A percentile compares a stretch with the other conserved stretches of the same genome.
These are phyloP conservation scores for Blastobotrys aristatus DNA, from an alignment of 1,139 yeast species.

Conservation along the genomic window DNA sequence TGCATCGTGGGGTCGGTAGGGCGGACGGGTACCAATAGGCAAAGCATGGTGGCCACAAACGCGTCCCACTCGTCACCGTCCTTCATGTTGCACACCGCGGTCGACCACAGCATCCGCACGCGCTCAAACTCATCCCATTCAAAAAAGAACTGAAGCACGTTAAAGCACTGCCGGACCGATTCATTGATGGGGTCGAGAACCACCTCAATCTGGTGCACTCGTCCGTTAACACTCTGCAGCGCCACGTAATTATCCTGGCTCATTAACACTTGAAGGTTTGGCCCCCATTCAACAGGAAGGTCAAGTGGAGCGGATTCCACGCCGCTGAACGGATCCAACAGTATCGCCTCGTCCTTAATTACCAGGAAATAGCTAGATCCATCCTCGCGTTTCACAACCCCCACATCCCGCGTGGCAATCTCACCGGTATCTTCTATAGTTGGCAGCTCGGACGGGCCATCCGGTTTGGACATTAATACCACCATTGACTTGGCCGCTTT, in stretches of 20 bases:
- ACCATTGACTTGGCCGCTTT: conserved; percentile 20
- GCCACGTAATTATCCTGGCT: conserved; percentile 19
- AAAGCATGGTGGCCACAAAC: conserved; percentile 45
- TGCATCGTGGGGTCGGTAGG: not conserved
- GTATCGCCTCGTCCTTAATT: conserved; percentile 32
- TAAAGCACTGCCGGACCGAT: conserved; percentile 38
- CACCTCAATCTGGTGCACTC: conserved; percentile 37
- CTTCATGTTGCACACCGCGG: conserved; percentile 40
- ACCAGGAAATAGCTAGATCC: conserved; percentile 5
- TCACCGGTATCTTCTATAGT: conserved; percentile 3
- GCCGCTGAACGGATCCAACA: conserved; percentile 64
- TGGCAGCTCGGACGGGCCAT: conserved; percentile 22
- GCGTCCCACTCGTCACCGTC: conserved; percentile 58
- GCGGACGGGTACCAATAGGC: not conserved
- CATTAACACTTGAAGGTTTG: conserved; percentile 12
- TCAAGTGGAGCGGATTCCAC: conserved; percentile 43
- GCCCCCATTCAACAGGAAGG: conserved; percentile 16
- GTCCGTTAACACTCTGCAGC: conserved; percentile 23
- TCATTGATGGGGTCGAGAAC: conserved; percentile 45
- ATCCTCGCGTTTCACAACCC: conserved; percentile 1
- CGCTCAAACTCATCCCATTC: conserved; percentile 55
- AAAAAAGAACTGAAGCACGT: conserved; percentile 41
- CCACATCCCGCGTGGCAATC: conserved; percentile 2
- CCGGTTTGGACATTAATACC: conserved; percentile 22
- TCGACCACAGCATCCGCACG: conserved; percentile 61